Evolutionary conservation across 805 yeast species (phyloP).

Genomic region (Suhomyces sp.): DNA sequence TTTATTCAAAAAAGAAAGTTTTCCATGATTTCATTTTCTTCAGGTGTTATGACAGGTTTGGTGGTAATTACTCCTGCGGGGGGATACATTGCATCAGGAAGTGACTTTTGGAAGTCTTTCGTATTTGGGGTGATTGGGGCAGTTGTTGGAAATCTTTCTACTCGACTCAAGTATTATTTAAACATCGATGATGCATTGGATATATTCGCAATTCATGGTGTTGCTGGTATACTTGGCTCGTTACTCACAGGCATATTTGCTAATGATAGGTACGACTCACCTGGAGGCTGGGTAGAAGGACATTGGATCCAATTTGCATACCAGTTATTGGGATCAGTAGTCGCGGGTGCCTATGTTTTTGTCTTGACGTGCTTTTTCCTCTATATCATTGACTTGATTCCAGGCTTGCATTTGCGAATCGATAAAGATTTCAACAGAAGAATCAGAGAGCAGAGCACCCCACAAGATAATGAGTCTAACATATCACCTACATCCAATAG

Average conservation of each 20-base stretch:
- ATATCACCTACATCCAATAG: constrained; percentile 10
- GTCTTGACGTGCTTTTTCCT: constrained; percentile 29
- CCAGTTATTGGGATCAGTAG: constrained; percentile 36
- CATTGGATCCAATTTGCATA: constrained; percentile 42
- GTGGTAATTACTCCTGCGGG: constrained; percentile 45
- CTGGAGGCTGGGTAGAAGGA: constrained; percentile 42
- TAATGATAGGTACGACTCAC: constrained; percentile 24
- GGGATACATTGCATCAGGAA: constrained; percentile 34
- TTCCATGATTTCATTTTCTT: constrained; percentile 38
- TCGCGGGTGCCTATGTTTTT: constrained; percentile 34
- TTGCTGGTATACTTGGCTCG: constrained; percentile 40
- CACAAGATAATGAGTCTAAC: constrained; percentile 14
- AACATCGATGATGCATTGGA: constrained; percentile 43
- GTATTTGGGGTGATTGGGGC: constrained; percentile 41
- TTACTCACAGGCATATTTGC: constrained; percentile 42
- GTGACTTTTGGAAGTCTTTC: constrained; percentile 39
- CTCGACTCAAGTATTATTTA: constrained; percentile 38
- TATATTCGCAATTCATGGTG: constrained; percentile 43
- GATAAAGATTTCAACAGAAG: constrained; percentile 38
- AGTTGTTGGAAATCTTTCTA: constrained; percentile 32
- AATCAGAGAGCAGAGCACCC: constrained; percentile 12
- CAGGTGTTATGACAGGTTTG: constrained; percentile 41
- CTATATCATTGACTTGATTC: constrained; percentile 36
- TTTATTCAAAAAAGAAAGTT: constrained; percentile 23
- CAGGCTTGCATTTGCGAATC: constrained; percentile 41